Percentiles rank a stretch among this genome's conserved stretches.
Evolutionary conservation across 2,329 filamentous ascomycete genomes (phyloP).

Genomic region (Aspergillus sojae): DNA sequence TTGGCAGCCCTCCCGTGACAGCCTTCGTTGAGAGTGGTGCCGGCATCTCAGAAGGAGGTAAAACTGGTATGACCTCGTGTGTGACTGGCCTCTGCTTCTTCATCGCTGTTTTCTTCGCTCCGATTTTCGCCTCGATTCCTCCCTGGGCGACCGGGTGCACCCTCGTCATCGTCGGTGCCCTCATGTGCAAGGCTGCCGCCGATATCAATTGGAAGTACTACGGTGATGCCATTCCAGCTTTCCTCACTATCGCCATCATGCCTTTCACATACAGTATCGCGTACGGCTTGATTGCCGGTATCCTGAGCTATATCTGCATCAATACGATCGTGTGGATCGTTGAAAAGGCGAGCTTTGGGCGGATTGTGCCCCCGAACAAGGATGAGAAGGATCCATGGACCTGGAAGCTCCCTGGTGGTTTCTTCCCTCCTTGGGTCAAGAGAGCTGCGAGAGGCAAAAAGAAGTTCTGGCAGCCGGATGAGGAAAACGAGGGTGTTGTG

Average conservation of each 20-base stretch:
- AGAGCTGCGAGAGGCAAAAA: slow-evolving; percentile 68
- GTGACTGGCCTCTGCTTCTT: slow-evolving; percentile 81
- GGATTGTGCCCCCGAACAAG: slow-evolving; percentile 74
- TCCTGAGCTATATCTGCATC: slow-evolving; percentile 74
- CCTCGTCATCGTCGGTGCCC: slow-evolving; percentile 81
- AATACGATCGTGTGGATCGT: slow-evolving; percentile 72
- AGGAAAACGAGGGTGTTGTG: slow-evolving; percentile 22
- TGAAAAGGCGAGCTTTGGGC: slow-evolving; percentile 66
- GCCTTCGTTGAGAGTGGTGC: slow-evolving; percentile 89
- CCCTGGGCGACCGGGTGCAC: slow-evolving; percentile 88
- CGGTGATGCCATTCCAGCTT: slow-evolving; percentile 81
- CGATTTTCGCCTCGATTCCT: slow-evolving; percentile 86
- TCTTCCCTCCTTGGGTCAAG: slow-evolving; percentile 73
- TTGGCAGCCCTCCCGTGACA: slow-evolving; percentile 79
- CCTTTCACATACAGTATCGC: slow-evolving; percentile 89
- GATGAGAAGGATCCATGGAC: slow-evolving; percentile 79
- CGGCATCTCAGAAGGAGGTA: slow-evolving; percentile 83
- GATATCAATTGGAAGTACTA: slow-evolving; percentile 90
- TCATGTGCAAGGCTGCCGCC: slow-evolving; percentile 77
- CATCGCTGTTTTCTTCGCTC: slow-evolving; percentile 84
- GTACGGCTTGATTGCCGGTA: slow-evolving; percentile 80
- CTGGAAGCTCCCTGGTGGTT: slow-evolving; percentile 72
- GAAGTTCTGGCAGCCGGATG: slow-evolving; percentile 66
- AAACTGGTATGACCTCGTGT: slow-evolving; percentile 82
- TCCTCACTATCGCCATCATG: slow-evolving; percentile 82